These are phyloP conservation scores for Naganishia vaughanmartiniae DNA, from an alignment of 768 basidiomycete genomes.

Conservation along the genomic window DNA sequence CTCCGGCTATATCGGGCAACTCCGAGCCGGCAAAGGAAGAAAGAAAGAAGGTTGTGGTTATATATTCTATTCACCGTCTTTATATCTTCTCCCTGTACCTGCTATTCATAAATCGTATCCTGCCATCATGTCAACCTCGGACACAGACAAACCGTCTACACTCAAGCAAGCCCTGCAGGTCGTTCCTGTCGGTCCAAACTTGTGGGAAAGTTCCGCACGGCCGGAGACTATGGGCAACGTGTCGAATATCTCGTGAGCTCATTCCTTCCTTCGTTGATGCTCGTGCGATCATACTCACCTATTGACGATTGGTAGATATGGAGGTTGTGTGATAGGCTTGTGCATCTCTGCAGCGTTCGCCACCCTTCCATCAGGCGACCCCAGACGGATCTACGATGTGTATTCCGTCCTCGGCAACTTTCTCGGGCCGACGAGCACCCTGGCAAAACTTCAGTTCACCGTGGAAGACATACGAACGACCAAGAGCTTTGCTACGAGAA, in stretches of 20 bases:
- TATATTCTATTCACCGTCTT: background rate
- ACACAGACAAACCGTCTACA: background rate
- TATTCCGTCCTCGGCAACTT: slow-evolving; percentile 34
- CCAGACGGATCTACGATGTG: slow-evolving; percentile 24
- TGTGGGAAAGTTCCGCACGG: slow-evolving; percentile 8
- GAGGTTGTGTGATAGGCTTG: background rate
- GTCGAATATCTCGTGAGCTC: background rate
- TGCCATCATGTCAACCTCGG: background rate
- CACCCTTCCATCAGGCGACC: background rate
- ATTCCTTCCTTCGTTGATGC: no score
- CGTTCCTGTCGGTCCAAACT: background rate
- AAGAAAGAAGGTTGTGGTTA: background rate
- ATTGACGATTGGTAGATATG: background rate
- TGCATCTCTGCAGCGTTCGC: slow-evolving; percentile 17
- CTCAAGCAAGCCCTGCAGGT: slow-evolving; percentile 18
- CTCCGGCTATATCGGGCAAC: slow-evolving; percentile 1
- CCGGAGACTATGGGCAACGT: slow-evolving; percentile 13
- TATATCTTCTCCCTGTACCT: background rate
- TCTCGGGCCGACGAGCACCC: slow-evolving; percentile 33
- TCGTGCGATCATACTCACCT: no score
- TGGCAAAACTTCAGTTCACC: slow-evolving; percentile 24
- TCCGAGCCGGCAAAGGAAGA: background rate
- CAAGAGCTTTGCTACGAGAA: slow-evolving; percentile 28
- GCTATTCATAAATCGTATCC: background rate
- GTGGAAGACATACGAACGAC: slow-evolving; percentile 32